These are phyloP conservation scores for Rhodotorula sp. DNA, from an alignment of 1,284 basidiomycete genomes.

Conservation along the genomic window DNA sequence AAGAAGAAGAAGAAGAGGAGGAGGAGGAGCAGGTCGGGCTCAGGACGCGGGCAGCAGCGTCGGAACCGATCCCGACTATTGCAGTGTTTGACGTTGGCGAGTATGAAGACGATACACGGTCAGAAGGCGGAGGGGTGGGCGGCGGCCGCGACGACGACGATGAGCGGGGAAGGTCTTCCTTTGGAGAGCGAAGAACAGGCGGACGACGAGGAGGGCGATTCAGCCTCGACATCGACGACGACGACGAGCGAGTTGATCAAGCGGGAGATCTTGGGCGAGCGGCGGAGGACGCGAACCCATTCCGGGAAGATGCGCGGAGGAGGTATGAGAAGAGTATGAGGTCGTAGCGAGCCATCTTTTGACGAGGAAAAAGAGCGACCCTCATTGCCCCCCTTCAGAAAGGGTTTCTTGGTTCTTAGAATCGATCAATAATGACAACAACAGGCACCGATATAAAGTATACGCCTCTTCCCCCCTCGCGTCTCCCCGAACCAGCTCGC, in stretches of 20 bases:
- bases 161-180: background rate
- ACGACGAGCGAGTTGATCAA: slow-evolving; percentile 11
- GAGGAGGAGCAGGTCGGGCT: background rate
- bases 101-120: slow-evolving; percentile 17
- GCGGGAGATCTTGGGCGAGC: slow-evolving; percentile 28
- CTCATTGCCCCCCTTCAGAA: background rate
- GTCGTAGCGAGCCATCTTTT: background rate
- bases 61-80: slow-evolving; percentile 6
- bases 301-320: background rate
- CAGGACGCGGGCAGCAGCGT: background rate
- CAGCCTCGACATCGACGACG: background rate
- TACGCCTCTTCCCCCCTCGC: too few species aligned
- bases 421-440: background rate
- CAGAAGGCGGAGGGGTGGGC: too few species aligned
- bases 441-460: background rate
- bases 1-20: background rate
- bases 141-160: background rate
- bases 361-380: background rate
- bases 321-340: background rate
- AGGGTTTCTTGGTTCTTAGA: too few species aligned
- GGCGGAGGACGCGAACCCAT: slow-evolving; percentile 16
- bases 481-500: too few species aligned
- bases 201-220: too few species aligned
- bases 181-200: background rate
- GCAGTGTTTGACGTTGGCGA: slow-evolving; percentile 37